Evolutionary conservation across 495 filamentous ascomycete species (phyloP), one percentile per base, ranked within the genome.

Genomic region (Aspergillus affinis): DNA sequence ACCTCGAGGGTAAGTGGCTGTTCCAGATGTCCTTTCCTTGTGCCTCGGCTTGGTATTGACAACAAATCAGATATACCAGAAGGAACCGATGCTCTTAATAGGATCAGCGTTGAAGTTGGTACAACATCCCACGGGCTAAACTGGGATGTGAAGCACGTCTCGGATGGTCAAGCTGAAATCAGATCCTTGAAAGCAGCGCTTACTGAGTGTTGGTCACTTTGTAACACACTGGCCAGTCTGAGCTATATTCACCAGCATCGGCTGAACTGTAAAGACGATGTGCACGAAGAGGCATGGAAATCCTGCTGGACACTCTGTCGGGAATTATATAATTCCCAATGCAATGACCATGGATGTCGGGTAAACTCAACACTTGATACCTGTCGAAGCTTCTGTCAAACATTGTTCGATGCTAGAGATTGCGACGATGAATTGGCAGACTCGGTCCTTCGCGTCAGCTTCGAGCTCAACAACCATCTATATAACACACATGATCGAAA

Each of bases 391-490:
- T 97, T 97, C 67, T 97, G 92, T 69, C 91, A 94, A 69, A 81
- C 90, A 10, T 78, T 97, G 21, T 97, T 97, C 65, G 91, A 97
- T 66, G 86, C 91, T 19, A 80, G 92, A 49, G 81, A 86, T 58
- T 84, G 86, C 68, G 84, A 86, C 30, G 87, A 93, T 58, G 91
- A 93, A 52, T 75, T 85, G 1, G 81, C 88, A 0, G 92, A 97
- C 71, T 94, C 91, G 1, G 89, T 97, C 19, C 71, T 97, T 49
- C 78, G 92, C 45, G 92, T 97, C 57, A 95, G 91, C 78, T 96
- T 96, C 66, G 92, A 96, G 73, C 83, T 97, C 10, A 96, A 96
- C 69, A 97, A 97, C 69, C 92, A 97, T 71, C 78, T 97, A 12
- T 97, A 91, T 73, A 96, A 93, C 71, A 92, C 91, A 3, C 90